Evolutionary conservation across 768 basidiomycete species (phyloP).

Genomic region (Kwoniella europaea): DNA sequence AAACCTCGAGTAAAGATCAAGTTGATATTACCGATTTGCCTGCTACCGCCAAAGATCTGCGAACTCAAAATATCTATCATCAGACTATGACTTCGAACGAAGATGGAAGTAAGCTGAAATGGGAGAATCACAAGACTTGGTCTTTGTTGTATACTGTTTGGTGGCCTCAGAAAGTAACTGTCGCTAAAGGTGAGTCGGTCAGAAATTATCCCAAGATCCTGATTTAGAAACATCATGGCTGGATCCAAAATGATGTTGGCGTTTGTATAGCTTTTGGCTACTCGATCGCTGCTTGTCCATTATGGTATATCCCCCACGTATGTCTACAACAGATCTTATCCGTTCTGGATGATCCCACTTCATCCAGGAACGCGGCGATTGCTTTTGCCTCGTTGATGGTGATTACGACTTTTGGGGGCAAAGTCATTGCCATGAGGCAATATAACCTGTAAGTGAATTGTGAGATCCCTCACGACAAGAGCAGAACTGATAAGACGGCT

Average conservation of each 20-base stretch:
- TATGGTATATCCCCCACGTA: conserved; percentile 45
- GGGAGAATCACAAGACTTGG: conserved; percentile 14
- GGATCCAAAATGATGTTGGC: too few species aligned
- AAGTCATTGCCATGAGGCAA: conserved; percentile 17
- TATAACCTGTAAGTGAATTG: conserved; percentile 28
- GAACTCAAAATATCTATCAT: conserved; percentile 33
- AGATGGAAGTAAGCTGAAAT: neutral
- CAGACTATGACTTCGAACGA: conserved; percentile 19
- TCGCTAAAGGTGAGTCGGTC: conserved; percentile 21
- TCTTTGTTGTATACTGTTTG: conserved; percentile 33
- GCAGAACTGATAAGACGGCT: neutral
- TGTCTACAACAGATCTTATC: conserved; percentile 41
- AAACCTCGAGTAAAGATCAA: conserved; percentile 30
- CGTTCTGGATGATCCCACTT: conserved; percentile 27
- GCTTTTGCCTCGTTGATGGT: conserved; percentile 36
- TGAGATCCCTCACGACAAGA: neutral
- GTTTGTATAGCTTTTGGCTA: conserved; percentile 11
- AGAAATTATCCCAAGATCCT: too few species aligned
- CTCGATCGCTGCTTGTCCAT: conserved; percentile 20
- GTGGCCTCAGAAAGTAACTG: conserved; percentile 22
- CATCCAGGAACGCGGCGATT: conserved; percentile 8
- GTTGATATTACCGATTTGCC: conserved; percentile 45
- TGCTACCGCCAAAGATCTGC: conserved; percentile 17
- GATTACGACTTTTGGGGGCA: conserved; percentile 15
- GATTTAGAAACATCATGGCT: too few species aligned